Base-by-base conservation (phyloP, 768 basidiomycete genomes). In the Termitomyces sp. region DNA sequence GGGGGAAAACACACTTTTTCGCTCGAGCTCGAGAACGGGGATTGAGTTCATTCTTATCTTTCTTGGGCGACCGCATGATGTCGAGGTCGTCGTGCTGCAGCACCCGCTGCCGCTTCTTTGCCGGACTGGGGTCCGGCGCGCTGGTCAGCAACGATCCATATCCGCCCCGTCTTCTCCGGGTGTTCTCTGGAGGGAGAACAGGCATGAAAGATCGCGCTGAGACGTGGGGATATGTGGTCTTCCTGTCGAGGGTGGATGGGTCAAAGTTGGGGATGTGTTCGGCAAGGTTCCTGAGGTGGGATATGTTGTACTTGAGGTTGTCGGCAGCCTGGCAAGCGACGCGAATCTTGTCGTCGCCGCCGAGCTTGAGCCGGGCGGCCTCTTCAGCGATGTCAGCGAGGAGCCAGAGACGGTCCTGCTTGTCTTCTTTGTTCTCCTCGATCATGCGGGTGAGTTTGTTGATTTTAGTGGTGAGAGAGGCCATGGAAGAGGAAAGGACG, bases 301-400 rank as follows among this genome's bases (percentile, higher is more conserved):
- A 68, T 47, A 78, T 73, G 70, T 90, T 85, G 9, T 73, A 72
- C 66, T 86, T 83, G 72, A 98, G 85, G 65, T 84, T 88, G 75
- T 98, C 94, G 37, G 92, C 91, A 28, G 94, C 94, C 61, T 86
- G 87, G 64, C 88, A 92, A 20, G 93, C 93, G 59, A 96, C 92
- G 66, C 93, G 85, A 72, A 98, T 96, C 79, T 98, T 98, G 84
- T 98, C 97, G 72, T 98, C 96, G 54, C 91, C 92, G 28, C 96
- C 95, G 60, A 94, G 83, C 72, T 94, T 93, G 73, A 97, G 88
- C 46, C 91, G 81, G 48, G 81, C 77, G 0, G 94, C 94, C 72
- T 98, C 96, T 55, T 98, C 95, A 7, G 94, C 93, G 67, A 98
- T 94, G 69, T 97, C 92, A 48, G 86, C 82, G 64, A 99, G 84